Evolutionary conservation across 225 moss, liverwort and hornwort species (phyloP).

Genomic region (Pseudoscleropodium purum): DNA sequence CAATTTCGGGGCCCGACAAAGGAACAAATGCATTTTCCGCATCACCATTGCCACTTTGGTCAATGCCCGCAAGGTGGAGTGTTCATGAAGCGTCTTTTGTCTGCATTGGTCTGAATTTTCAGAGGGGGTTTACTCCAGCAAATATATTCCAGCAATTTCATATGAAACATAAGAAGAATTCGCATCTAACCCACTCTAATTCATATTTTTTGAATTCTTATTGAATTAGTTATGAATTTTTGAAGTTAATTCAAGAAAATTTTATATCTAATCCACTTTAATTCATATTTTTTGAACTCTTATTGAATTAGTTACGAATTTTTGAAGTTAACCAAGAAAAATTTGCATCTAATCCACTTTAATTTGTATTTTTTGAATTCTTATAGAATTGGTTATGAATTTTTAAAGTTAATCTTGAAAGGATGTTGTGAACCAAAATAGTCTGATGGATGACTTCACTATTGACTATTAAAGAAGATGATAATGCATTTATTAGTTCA

Average conservation of each 20-base stretch:
- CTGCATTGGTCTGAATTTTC: neutral
- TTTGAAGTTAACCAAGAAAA: too few species aligned
- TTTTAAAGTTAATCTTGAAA: too few species aligned
- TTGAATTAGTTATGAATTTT: neutral
- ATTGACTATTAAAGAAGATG: too few species aligned
- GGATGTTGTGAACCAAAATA: too few species aligned
- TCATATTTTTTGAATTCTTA: neutral
- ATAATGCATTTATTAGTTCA: too few species aligned
- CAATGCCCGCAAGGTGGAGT: neutral
- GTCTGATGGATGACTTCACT: too few species aligned
- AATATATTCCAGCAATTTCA: rapidly evolving
- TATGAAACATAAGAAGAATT: neutral
- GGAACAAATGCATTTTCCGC: neutral
- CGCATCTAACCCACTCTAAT: neutral
- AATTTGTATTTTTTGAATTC: too few species aligned
- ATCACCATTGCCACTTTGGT: neutral
- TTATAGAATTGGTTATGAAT: too few species aligned
- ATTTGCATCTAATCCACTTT: too few species aligned
- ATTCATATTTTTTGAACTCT: too few species aligned
- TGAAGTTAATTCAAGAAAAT: neutral
- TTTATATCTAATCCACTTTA: too few species aligned
- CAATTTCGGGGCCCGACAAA: neutral
- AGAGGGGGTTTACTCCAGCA: neutral
- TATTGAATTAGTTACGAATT: too few species aligned
- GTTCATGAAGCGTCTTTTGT: neutral